A percentile compares a stretch with the other conserved stretches of the same genome.
phyloP scores from a whole-genome alignment of 2,329 filamentous ascomycete genomes.

The Colletotrichum cuscutae region DNA sequence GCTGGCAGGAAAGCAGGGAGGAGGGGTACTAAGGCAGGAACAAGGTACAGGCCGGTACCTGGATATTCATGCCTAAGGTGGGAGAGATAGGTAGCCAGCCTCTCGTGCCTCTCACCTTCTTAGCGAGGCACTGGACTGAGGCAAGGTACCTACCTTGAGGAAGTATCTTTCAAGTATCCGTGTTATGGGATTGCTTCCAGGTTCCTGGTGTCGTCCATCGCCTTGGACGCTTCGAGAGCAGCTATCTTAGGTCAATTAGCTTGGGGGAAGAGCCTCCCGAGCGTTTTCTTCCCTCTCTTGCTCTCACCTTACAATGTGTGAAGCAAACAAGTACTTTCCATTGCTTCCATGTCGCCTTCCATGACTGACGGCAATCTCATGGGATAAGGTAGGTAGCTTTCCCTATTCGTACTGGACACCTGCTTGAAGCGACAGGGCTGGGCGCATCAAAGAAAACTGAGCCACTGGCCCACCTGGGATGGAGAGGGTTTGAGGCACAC shows the following conservation, averaged over 20 bases:
- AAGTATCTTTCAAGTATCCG: background rate
- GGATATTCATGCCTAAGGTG: background rate
- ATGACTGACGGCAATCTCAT: background rate
- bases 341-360: background rate
- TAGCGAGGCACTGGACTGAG: background rate
- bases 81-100: background rate
- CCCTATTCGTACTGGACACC: background rate
- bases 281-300: background rate
- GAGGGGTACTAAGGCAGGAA: conserved; percentile 27
- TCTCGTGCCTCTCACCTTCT: background rate
- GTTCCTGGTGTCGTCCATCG: background rate
- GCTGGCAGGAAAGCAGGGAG: background rate
- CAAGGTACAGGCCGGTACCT: conserved; percentile 2
- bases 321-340: background rate
- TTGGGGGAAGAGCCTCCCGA: background rate
- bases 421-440: background rate
- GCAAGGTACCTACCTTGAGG: background rate
- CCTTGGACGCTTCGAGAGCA: too few species aligned
- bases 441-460: background rate
- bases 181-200: background rate
- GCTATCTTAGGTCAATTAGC: too few species aligned
- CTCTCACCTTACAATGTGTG: background rate
- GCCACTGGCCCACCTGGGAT: background rate
- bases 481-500: background rate
- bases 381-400: too few species aligned